A percentile compares a stretch with the other conserved stretches of the same genome.
phyloP scores from a whole-genome alignment of 805 yeast species.

The Hanseniaspora occidentalis region DNA sequence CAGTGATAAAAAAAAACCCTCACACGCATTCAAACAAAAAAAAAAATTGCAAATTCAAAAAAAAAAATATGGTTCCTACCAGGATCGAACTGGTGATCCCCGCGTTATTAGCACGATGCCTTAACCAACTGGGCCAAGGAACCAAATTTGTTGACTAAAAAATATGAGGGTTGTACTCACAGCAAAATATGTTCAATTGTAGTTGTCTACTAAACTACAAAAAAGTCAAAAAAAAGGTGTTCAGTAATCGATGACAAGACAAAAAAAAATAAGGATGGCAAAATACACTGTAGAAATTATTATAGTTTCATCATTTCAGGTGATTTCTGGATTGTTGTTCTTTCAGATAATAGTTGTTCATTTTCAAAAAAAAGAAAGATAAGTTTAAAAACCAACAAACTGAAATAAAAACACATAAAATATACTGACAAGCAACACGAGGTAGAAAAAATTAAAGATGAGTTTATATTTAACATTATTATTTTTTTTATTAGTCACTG shows the following conservation, averaged over 20 bases:
- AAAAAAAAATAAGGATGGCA: no score
- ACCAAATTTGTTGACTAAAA: conserved; percentile 7
- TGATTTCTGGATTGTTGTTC: no score
- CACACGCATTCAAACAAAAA: neutral
- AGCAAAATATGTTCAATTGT: no score
- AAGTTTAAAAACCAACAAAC: neutral
- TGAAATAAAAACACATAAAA: neutral
- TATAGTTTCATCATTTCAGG: no score
- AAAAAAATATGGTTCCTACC: conserved; percentile 20
- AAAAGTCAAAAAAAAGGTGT: no score
- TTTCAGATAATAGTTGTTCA: neutral
- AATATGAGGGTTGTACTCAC: neutral
- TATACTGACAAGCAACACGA: neutral
- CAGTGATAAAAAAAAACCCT: neutral
- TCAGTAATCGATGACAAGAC: no score
- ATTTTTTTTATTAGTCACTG: conserved; percentile 36
- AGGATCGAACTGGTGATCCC: conserved; percentile 26
- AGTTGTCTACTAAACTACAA: no score
- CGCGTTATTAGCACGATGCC: conserved; percentile 25
- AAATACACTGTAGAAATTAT: no score
- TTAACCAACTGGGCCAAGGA: conserved; percentile 25
- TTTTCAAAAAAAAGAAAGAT: no score
- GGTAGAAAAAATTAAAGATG: no score
- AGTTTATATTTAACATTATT: conserved; percentile 24
- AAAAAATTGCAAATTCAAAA: neutral